A percentile compares a stretch with the other conserved stretches of the same genome.
These are phyloP conservation scores for Xanthoconium stramineum DNA, from an alignment of 768 basidiomycete species.

Conservation along the genomic window DNA sequence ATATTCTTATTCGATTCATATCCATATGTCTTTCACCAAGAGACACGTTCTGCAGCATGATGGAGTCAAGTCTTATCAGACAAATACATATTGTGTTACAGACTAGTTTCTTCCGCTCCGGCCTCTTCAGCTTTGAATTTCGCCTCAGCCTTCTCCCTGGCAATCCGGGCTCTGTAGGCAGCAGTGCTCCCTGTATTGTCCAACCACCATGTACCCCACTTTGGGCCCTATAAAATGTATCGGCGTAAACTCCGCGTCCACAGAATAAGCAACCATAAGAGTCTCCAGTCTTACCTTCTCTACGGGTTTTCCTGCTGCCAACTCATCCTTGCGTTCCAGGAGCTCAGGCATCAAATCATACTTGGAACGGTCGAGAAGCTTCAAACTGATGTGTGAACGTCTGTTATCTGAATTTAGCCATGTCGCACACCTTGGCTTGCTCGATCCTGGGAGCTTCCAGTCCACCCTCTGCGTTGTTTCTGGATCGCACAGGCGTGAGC, in stretches of 20 bases:
- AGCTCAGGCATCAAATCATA: conserved; percentile 10
- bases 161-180: conserved; percentile 7
- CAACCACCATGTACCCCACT: conserved; percentile 13
- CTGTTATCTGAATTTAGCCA: not conserved
- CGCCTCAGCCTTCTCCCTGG: conserved; percentile 9
- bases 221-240: not conserved
- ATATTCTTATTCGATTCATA: too few species aligned
- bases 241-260: not conserved
- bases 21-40: too few species aligned
- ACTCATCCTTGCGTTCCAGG: conserved; percentile 1
- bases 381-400: not conserved
- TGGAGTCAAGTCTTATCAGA: not conserved
- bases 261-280: not conserved
- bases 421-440: conserved; percentile 2
- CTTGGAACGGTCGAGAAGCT: conserved; percentile 15
- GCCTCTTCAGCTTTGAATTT: not conserved
- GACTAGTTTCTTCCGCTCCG: not conserved
- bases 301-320: not conserved
- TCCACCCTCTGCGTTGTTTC: conserved; percentile 16
- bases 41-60: too few species aligned
- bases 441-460: conserved; percentile 10
- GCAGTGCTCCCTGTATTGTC: conserved; percentile 15
- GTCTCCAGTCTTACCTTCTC: not conserved
- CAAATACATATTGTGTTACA: not conserved
- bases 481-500: conserved; percentile 9